A percentile compares a stretch with the other conserved stretches of the same genome.
phyloP scores from a whole-genome alignment of 129 eudicot species.

The Artemisia argyi region DNA sequence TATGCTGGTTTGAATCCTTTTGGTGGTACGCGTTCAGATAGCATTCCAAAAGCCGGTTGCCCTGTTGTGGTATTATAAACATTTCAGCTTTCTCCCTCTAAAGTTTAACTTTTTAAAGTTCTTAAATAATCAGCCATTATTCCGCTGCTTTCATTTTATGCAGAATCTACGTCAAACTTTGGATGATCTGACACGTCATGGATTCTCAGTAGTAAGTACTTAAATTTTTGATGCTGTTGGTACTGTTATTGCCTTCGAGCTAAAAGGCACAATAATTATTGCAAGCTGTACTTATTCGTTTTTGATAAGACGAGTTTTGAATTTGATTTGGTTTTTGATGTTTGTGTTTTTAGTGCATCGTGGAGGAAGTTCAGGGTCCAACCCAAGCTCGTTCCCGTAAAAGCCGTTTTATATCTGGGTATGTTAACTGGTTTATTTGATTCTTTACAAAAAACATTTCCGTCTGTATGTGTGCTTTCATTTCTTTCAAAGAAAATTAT shows the following conservation, averaged over 20 bases:
- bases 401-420: constrained; percentile 98
- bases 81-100: background rate
- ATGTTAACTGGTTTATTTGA: constrained; percentile 10
- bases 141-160: constrained; percentile 19
- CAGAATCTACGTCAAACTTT: constrained; percentile 96
- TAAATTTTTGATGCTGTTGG: constrained; percentile 15
- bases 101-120: background rate
- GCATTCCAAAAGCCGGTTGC: constrained; percentile 95
- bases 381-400: constrained; percentile 91
- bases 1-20: constrained; percentile 97
- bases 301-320: constrained; percentile 7
- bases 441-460: background rate
- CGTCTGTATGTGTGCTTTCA: background rate
- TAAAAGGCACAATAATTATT: constrained; percentile 10
- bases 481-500: background rate
- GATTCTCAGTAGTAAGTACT: constrained; percentile 90
- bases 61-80: constrained; percentile 70
- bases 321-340: constrained; percentile 6
- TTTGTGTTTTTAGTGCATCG: constrained; percentile 65
- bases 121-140: background rate
- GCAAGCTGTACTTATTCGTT: too few relatives aligned
- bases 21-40: constrained; percentile 88
- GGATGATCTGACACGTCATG: constrained; percentile 96
- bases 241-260: background rate
- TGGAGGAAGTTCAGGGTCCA: constrained; percentile 99